phyloP scores from a whole-genome alignment of 78 protist genomes.

The Dictyostelium citrinum region DNA sequence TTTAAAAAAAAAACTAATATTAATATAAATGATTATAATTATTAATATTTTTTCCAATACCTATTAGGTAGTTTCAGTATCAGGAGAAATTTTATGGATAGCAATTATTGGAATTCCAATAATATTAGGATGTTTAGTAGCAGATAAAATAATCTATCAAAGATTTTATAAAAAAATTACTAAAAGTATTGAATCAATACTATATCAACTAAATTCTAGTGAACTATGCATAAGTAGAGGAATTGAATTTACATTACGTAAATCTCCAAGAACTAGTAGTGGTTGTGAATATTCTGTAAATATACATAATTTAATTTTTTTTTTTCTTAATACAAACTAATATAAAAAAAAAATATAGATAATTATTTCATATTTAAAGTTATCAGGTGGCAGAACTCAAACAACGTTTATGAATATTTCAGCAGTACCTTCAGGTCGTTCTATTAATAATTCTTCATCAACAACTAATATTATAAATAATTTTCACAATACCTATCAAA shows the following conservation, averaged over 20 bases:
- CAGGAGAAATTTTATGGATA: background rate
- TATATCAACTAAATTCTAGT: background rate
- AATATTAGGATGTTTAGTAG: background rate
- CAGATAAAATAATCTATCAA: background rate
- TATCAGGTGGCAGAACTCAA: background rate
- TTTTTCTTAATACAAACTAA: no score
- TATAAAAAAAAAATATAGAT: background rate
- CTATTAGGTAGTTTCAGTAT: background rate
- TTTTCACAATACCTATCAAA: no score
- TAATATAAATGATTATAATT: no score
- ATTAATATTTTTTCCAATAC: no score
- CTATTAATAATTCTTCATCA: background rate
- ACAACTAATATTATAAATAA: background rate
- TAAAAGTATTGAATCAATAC: background rate
- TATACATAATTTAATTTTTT: no score
- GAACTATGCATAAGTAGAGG: background rate
- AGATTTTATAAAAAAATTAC: background rate
- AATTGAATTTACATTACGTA: background rate
- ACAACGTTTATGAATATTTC: background rate
- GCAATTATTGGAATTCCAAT: background rate
- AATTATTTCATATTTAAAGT: background rate
- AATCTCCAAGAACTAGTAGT: background rate
- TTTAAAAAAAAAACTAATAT: no score
- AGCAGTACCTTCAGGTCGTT: background rate
- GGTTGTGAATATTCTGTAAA: background rate